Conservation (phyloP, 164 flowering plant genomes). For the Macadamia integrifolia region DNA sequence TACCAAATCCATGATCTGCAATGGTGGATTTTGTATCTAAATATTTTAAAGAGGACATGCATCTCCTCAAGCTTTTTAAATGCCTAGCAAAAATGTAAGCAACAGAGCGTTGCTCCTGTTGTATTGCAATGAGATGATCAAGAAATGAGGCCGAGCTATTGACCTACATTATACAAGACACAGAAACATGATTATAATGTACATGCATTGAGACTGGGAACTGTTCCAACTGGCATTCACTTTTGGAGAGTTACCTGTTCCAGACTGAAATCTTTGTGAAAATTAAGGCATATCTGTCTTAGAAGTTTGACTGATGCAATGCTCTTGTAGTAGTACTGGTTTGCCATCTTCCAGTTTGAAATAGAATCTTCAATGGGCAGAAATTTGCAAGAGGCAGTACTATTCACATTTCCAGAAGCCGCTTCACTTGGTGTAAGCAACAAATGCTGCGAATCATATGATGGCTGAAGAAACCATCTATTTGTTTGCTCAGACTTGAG, state of each 20-base stretch:
- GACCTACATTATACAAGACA: slow-evolving; percentile 34
- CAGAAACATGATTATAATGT: not conserved
- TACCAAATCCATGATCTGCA: slow-evolving; percentile 12
- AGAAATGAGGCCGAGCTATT: slow-evolving; percentile 51
- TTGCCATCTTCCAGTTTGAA: slow-evolving; percentile 53
- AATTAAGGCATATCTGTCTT: slow-evolving; percentile 47
- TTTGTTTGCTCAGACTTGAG: slow-evolving; percentile 21
- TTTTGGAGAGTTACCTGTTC: slow-evolving; percentile 49
- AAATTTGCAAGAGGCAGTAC: slow-evolving; percentile 9
- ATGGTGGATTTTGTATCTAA: slow-evolving; percentile 21
- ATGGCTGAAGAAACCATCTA: slow-evolving; percentile 63
- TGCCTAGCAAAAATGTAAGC: slow-evolving; percentile 47
- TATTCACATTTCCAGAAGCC: slow-evolving; percentile 12
- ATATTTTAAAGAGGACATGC: slow-evolving; percentile 28
- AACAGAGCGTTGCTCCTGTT: slow-evolving; percentile 62
- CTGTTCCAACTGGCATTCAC: not conserved
- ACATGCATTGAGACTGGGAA: not conserved
- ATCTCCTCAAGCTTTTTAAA: slow-evolving; percentile 32
- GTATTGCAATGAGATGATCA: slow-evolving; percentile 61
- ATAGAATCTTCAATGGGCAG: slow-evolving; percentile 11
- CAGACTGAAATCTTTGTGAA: slow-evolving; percentile 60
- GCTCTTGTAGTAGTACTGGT: slow-evolving; percentile 64
- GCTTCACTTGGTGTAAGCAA: slow-evolving; percentile 26
- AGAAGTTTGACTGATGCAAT: slow-evolving; percentile 54
- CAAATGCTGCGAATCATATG: slow-evolving; percentile 55